phyloP scores from a whole-genome alignment of 1,284 basidiomycete species.

The Uromyces viciae-fabae region DNA sequence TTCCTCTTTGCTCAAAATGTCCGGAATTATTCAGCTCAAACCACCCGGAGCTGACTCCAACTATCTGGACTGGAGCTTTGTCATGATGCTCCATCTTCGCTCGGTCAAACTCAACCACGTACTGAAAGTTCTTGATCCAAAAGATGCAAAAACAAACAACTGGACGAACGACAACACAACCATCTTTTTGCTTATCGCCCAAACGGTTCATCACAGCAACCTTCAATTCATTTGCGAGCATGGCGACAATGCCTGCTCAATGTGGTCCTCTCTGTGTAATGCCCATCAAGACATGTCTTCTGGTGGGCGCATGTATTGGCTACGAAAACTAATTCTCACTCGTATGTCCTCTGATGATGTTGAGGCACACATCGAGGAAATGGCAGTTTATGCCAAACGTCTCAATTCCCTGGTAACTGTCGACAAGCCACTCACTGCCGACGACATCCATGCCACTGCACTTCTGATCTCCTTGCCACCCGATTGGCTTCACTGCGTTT shows the following conservation, averaged over 20 bases:
- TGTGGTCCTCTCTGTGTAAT: background rate
- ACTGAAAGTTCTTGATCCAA: too few species aligned
- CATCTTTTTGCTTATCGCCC: background rate
- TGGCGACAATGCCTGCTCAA: background rate
- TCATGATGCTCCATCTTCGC: too few species aligned
- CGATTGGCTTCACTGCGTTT: background rate
- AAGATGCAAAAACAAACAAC: too few species aligned
- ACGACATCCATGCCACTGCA: background rate
- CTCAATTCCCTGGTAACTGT: background rate
- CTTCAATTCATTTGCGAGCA: background rate
- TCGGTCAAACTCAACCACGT: too few species aligned
- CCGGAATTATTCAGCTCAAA: too few species aligned
- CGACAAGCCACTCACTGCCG: background rate
- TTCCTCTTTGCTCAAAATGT: too few species aligned
- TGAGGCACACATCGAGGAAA: background rate
- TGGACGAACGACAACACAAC: too few species aligned
- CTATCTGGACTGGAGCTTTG: constrained; percentile 4
- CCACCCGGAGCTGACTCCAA: background rate
- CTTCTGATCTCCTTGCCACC: background rate
- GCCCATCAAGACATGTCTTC: background rate
- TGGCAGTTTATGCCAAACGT: background rate
- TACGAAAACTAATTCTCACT: background rate
- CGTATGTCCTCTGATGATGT: background rate
- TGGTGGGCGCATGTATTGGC: background rate
- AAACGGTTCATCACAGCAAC: background rate